Base-by-base conservation (phyloP, 176 grass and related monocot genomes). In the Melocanna baccifera region DNA sequence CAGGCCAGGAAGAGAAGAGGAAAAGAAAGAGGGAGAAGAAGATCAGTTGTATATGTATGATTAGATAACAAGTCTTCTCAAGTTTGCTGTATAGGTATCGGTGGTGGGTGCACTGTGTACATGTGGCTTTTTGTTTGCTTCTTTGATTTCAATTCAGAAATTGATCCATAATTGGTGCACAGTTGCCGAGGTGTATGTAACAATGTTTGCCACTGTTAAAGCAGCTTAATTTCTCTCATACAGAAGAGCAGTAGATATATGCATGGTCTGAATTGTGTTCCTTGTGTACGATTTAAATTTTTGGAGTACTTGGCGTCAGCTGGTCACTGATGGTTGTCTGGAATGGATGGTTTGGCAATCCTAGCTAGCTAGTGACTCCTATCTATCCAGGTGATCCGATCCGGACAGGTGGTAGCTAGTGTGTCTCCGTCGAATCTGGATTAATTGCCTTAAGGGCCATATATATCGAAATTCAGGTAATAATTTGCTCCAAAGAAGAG, bases 61-160 rank as follows among this genome's bases (percentile, higher is more conserved):
- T 51, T 75, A 68, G 50, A 82, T 69, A 61, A 75, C 61, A 37
- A 68, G 32, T 69, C 51, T 23, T 69, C 78, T 82, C 71, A 70
- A 11, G 16, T 57, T 74, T 82, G 26, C n/a, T 75, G 51, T 87
- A 67, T 66, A 67, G 62, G 48, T 69, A 47, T 82, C 76, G 63
- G 52, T 70, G 62, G 41, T 70, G 71, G 63, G 63, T 83, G 79
- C 64, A 22, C 79, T 22, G 73, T 76, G 51, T 55, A 58, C 73
- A 57, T 58, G 51, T 40, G 29, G 48, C n/a, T 20, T 79, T 63
- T 70, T 82, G 77, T 71, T 64, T 72, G 39, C 65, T 86, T 86
- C 47, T 72, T 20, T 41, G 36, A 56, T 45, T 43, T 67, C 34
- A 36, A 48, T 83, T 61, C 66, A 83, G n/a, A 73, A 46, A 67